A percentile compares a stretch with the other conserved stretches of the same genome.
Evolutionary conservation across 148 eudicot genomes (phyloP).

Genomic region (Talinum fruticosum): DNA sequence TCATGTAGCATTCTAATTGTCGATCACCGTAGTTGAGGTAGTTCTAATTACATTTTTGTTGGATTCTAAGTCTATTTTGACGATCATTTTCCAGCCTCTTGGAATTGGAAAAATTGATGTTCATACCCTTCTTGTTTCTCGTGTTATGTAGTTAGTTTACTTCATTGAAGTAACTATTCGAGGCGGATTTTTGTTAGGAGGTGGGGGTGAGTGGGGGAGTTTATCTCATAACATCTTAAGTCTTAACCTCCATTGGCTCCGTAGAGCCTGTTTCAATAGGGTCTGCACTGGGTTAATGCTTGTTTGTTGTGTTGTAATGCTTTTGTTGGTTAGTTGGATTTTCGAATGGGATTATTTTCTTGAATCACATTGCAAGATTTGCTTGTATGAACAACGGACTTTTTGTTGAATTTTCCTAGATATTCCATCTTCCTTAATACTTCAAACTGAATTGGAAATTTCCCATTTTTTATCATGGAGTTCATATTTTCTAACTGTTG

Average conservation of each 20-base stretch:
- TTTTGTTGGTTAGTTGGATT: neutral
- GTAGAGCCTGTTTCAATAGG: too few species aligned
- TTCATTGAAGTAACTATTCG: too few species aligned
- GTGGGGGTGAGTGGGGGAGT: too few species aligned
- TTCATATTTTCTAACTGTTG: neutral
- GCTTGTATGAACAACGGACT: neutral
- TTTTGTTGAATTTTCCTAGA: neutral
- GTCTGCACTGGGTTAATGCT: neutral
- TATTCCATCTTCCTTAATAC: neutral
- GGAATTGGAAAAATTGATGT: too few species aligned
- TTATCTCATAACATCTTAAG: neutral
- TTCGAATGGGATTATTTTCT: neutral
- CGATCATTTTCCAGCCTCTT: too few species aligned
- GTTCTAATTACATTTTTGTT: too few species aligned
- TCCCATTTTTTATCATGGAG: neutral
- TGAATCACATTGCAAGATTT: neutral
- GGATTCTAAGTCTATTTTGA: too few species aligned
- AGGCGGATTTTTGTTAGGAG: too few species aligned
- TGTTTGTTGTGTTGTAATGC: neutral
- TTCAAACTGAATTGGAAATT: neutral
- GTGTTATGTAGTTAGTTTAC: too few species aligned
- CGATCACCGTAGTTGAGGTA: too few species aligned
- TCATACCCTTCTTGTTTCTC: too few species aligned
- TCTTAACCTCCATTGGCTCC: neutral
- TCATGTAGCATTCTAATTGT: too few species aligned